Base-by-base conservation (phyloP, 2,329 filamentous ascomycete genomes). In the Claviceps monticola region DNA sequence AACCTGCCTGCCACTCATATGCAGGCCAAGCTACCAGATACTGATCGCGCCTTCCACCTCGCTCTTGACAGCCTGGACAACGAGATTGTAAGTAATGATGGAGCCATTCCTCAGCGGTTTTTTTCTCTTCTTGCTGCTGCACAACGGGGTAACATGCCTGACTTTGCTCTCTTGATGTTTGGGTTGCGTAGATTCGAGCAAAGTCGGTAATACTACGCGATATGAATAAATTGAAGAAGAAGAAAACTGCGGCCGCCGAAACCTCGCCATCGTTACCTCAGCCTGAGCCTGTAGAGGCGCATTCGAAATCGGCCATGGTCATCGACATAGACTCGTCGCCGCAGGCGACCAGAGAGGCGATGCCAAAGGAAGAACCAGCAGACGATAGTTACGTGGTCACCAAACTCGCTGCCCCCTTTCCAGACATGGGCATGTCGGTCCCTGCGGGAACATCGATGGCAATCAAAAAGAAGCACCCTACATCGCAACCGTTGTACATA, bases 181-280 rank as follows among this genome's bases (percentile, higher is more conserved):
- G 38, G 29, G 29, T 34, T 34, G 29, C 9, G 50, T 19, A 71
- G 68, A 61, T 70, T 39, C 59, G 61, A 47, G 75, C 78, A 46
- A 83, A 81, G 60, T 73, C 78, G 2, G 73, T 78, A 14, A 55
- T 82, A 16, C 64, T 71, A 16, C 71, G 79, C 56, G 79, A 82
- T 56, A 67, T 81, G 7, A 73, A 75, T 38, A 57, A 63, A 29
- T 48, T 70, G 29, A 61, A 60, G 52, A 60, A 62, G 23, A 60
- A 61, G 47, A 62, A 62, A 38, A 59, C 55, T 38, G 50, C 57
- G 11, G 51, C 55, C 13, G 53, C 54, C 14, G 52, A 58, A 36
- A 54, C 55, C 23, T 52, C 48, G 16, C 45, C 42, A 14, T 13
- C 42, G 9, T 16, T 48, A 17, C 9, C 45, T n/a, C 56, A 56